Base-by-base conservation (phyloP, 1,139 yeast species). In the Pneumocystis carinii region DNA sequence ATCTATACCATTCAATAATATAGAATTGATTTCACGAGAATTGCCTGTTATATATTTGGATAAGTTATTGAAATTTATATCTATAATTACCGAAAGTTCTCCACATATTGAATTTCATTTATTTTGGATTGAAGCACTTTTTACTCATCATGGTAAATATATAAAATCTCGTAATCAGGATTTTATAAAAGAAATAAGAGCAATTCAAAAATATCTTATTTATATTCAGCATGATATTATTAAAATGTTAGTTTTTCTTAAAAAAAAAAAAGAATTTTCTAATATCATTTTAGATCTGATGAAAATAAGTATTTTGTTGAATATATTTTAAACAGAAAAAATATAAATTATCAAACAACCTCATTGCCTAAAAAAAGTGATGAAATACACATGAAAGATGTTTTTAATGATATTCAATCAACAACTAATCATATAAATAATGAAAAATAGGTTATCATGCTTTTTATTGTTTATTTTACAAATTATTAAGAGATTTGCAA, bases 31-130 rank as follows among this genome's bases (percentile, higher is more conserved):
- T 24, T 77, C 85, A 29, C 75, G 78, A 53, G 87, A 82, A 63
- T 72, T 92, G 48, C 98, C 98, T 0, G 78, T 77, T 0, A 86
- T 90, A 0, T 92, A 94, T 70, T 80, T 90, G 57, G 80, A 83
- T 59, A 80, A 85, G 65, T 71, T 92, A 60, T 74, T 92, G 63
- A 76, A 79, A 59, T 90, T 89, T 69, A 79, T 94, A 68, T 94
- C 95, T 1, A 81, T 81, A 41, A 77, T 82, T 63, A 78, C 88
- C 38, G 81, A 82, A 72, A 86, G 84, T n/a, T 84, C 90, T 12
- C 89, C 84, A 32, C 98, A 92, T 72, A 74, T 90, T 55, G 97
- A 94, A 74, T 90, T 84, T 75, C 84, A 85, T 69, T 74, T 92
- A 67, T 70, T 86, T 15, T 92, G 98, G 98, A 79, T 90, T 59